Conservation (phyloP, 2,329 filamentous ascomycete species). For the Zymoseptoria ardabiliae region DNA sequence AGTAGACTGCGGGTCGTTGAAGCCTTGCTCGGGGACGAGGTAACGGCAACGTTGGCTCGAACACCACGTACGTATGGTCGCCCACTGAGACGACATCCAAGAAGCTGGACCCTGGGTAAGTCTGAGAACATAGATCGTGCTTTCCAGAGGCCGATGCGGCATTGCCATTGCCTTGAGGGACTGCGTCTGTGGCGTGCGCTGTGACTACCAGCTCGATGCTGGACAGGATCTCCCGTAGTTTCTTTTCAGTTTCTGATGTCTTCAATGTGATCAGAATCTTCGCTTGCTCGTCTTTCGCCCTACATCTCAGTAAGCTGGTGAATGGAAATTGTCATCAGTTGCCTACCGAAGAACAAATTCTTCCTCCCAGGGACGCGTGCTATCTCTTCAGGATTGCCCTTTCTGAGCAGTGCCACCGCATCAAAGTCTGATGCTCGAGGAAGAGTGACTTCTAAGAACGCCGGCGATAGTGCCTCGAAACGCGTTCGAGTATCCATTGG, state of each 20-base stretch:
- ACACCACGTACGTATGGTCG: slow-evolving; percentile 22
- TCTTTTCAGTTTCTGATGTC: slow-evolving; percentile 14
- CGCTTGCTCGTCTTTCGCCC: slow-evolving; percentile 22
- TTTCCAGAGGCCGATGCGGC: slow-evolving; percentile 25
- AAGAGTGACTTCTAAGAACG: slow-evolving; percentile 23
- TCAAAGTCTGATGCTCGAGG: slow-evolving; percentile 18
- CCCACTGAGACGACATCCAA: slow-evolving; percentile 15
- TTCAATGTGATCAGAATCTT: slow-evolving; percentile 20
- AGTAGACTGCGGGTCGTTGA: slow-evolving; percentile 59
- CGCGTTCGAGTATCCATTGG: slow-evolving; percentile 10
- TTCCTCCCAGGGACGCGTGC: slow-evolving; percentile 17
- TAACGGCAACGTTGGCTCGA: slow-evolving; percentile 23
- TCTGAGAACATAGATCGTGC: slow-evolving; percentile 22
- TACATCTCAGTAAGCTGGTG: slow-evolving; percentile 17
- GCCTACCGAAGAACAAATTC: slow-evolving; percentile 27
- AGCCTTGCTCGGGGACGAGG: slow-evolving; percentile 50
- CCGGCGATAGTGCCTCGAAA: slow-evolving; percentile 20
- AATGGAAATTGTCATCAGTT: background rate
- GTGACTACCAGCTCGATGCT: slow-evolving; percentile 23
- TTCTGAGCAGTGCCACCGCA: slow-evolving; percentile 11
- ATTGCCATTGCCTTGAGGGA: slow-evolving; percentile 23
- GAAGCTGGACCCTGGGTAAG: slow-evolving; percentile 6
- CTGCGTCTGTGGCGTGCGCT: slow-evolving; percentile 28
- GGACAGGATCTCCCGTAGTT: slow-evolving; percentile 18
- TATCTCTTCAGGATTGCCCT: slow-evolving; percentile 19